Base-by-base conservation (phyloP, 768 basidiomycete genomes). In the Tubosaeta brunneosetosa region DNA sequence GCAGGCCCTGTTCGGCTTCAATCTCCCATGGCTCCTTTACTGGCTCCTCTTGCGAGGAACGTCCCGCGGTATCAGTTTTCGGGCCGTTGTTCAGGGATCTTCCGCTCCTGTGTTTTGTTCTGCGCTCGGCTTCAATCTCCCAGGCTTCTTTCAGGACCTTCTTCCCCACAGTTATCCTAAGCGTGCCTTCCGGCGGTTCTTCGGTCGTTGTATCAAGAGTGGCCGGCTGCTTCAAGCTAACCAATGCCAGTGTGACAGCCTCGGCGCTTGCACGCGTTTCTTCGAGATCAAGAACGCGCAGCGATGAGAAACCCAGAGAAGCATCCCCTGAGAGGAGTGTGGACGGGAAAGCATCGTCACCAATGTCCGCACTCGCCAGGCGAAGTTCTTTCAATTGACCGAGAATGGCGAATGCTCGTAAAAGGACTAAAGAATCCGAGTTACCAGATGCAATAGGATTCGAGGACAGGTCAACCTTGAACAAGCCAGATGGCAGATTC, bases 1-100 rank as follows among this genome's bases (percentile, higher is more conserved):
- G 62, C 44, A 90, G 64, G 1, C 86, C 87, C 53, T 83, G 83
- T 61, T 90, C 87, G 1, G 85, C 86, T 53, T 88, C 87, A 29
- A 86, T 75, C 58, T 91, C 89, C 88, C 88, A 90, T n/a, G 75
- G 65, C 61, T 90, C 89, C 61, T 86, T 89, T 11, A 73, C 61
- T 0, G 76, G 66, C 40, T 73, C 76, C 47, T 62, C 51, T 27
- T 17, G 52, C 16, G 48, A 36, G 31, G 9, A 44, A 34, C 9
- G 50, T 40, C 52, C 42, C n/a, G 16, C 6, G 12, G 36, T n/a
- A 27, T 31, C 25, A 38, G 54, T 32, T 22, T 36, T 43, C 27
- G 51, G n/a, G 16, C 37, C 46, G 11, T 49, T 52, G 55, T 61
- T 60, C 65, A 57, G 49, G 47, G 71, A 66, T 45, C 68, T 72